Evolutionary conservation across 345 rosid species (phyloP).

Genomic region (Leavenworthia alabamica): DNA sequence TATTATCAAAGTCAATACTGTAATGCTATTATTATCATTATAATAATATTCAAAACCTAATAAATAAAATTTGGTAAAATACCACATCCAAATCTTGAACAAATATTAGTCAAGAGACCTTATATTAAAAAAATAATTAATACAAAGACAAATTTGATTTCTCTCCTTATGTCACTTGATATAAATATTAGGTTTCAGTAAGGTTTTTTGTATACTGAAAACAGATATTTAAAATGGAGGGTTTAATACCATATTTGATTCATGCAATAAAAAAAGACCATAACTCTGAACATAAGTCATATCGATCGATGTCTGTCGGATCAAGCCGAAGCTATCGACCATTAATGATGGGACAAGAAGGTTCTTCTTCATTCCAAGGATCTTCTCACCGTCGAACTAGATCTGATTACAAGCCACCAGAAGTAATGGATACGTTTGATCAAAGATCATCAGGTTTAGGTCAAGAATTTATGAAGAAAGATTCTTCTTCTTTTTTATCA

Average conservation of each 20-base stretch:
- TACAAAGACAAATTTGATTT: constrained; percentile 13
- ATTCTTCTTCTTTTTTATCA: constrained; percentile 4
- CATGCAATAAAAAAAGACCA: constrained; percentile 41
- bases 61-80: constrained; percentile 11
- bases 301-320: constrained; percentile 34
- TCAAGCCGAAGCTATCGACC: constrained; percentile 61
- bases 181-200: constrained; percentile 8
- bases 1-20: constrained; percentile 28
- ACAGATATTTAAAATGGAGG: constrained; percentile 45
- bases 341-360: constrained; percentile 34
- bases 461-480: not conserved
- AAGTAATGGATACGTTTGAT: constrained; percentile 32
- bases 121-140: no score
- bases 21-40: constrained; percentile 25
- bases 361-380: constrained; percentile 31
- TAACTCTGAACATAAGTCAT: constrained; percentile 8
- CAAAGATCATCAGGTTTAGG: constrained; percentile 24
- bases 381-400: constrained; percentile 43
- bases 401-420: constrained; percentile 48
- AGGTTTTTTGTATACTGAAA: not conserved
- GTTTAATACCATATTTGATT: constrained; percentile 58
- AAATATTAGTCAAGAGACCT: constrained; percentile 11
- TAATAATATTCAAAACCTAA: constrained; percentile 6
- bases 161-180: constrained; percentile 6
- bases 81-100: constrained; percentile 20